A percentile compares a stretch with the other conserved stretches of the same genome.
These are phyloP conservation scores for Penicillium sp. DNA, from an alignment of 2,329 filamentous ascomycete species.

Conservation along the genomic window DNA sequence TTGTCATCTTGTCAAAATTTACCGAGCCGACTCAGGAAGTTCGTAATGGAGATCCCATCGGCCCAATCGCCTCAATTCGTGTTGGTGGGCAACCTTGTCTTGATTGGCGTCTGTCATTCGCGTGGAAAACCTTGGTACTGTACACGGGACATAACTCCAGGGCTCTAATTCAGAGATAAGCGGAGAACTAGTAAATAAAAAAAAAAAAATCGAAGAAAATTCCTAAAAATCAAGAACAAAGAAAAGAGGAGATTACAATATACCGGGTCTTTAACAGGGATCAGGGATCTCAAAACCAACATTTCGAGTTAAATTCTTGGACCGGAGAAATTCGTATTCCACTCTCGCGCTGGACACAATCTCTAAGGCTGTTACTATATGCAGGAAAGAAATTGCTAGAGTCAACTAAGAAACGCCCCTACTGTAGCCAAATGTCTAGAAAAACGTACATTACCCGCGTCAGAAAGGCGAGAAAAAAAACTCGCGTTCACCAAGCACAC, in stretches of 20 bases:
- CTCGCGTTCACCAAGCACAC: neutral
- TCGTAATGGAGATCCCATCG: slow-evolving; percentile 10
- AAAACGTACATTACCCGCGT: neutral
- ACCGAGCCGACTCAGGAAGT: slow-evolving; percentile 14
- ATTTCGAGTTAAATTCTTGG: too few species aligned
- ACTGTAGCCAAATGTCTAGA: too few species aligned
- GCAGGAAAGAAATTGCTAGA: too few species aligned
- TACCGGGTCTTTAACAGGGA: too few species aligned
- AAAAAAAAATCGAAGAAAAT: neutral
- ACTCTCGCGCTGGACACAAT: too few species aligned
- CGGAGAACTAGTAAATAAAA: neutral
- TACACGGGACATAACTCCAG: neutral
- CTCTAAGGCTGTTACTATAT: too few species aligned
- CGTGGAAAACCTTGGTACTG: neutral
- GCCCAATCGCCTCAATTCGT: slow-evolving; percentile 7
- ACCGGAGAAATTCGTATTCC: too few species aligned
- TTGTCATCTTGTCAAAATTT: slow-evolving; percentile 11
- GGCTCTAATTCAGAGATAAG: neutral
- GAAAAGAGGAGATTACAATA: too few species aligned
- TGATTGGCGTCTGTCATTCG: slow-evolving; percentile 15
- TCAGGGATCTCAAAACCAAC: neutral
- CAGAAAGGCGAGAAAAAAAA: neutral
- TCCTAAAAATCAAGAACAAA: neutral
- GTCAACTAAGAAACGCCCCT: too few species aligned
- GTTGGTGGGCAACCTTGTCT: slow-evolving; percentile 10